Base-by-base conservation (phyloP, 148 eudicot species). In the Silene latifolia region DNA sequence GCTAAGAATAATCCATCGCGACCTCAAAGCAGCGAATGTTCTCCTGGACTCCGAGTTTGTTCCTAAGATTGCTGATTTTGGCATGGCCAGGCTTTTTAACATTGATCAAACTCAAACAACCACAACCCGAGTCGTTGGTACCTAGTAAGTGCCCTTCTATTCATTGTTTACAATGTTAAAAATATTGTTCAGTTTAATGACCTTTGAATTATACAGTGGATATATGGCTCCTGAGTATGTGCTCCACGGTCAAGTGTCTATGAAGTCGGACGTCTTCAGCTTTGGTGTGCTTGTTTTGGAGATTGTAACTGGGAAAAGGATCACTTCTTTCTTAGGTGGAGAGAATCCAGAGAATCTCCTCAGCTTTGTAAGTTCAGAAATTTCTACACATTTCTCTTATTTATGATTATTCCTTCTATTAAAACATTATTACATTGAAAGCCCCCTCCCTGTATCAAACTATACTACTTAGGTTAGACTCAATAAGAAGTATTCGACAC, bases 21-120 rank as follows among this genome's bases (percentile, higher is more conserved):
- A 86, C 60, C 81, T 86, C n/a, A 86, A 80, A 81, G 73, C 86
- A 6, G 80, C 71, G 27, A 86, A 86, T 71, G 76, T 86, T 35
- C 75, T 86, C 14, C 56, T 86, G 3, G 86, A 83, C 24, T 67
- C 56, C 13, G 72, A 79, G 17, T 83, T 86, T 79, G 74, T 79
- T 57, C 85, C 88, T 13, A 86, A 86, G 75, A 86, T 86, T 67
- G 79, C 86, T 18, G 86, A 86, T 77, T 86, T 86, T 39, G 84
- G 88, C 59, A 65, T 77, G 83, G 86, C 88, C 39, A 83, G 83
- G 60, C 51, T 81, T 65, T 86, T 86, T 74, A 72, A 47, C 27
- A 58, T 63, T 18, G 84, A 81, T 60, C 78, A 81, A 51, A 75
- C 77, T 64, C 78, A 79, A 64, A 79, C 81, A n/a, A 42, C 61